Conservation (phyloP, 495 filamentous ascomycete species). For the Aspergillus ostianus region DNA sequence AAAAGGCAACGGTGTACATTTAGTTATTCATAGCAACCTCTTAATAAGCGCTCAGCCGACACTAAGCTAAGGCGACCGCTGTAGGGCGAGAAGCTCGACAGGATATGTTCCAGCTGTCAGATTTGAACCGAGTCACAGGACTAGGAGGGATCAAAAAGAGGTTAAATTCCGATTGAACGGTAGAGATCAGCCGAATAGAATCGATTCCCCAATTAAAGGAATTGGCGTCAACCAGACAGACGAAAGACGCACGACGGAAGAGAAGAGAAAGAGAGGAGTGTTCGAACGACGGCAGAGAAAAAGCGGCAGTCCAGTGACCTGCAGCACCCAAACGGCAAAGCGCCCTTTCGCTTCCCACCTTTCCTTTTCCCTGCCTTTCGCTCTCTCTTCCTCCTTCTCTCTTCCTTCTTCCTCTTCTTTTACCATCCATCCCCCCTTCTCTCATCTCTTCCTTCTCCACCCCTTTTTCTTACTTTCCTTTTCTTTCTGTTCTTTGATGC, state of each 20-base stretch:
- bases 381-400: conserved; percentile 9
- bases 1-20: conserved; percentile 2
- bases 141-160: neutral
- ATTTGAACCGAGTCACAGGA: neutral
- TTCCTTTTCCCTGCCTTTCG: conserved; percentile 13
- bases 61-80: conserved; percentile 3
- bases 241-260: neutral
- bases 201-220: neutral
- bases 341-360: conserved; percentile 14
- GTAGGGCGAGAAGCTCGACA: conserved; percentile 2
- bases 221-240: neutral
- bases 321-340: conserved; percentile 8
- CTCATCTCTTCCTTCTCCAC: conserved; percentile 8
- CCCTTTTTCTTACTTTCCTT: conserved; percentile 17
- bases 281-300: neutral
- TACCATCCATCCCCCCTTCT: conserved; percentile 6
- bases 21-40: conserved; percentile 5
- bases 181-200: neutral
- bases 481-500: conserved; percentile 30
- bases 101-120: neutral
- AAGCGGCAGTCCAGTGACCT: conserved; percentile 10
- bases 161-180: no score
- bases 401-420: conserved; percentile 10
- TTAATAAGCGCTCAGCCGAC: conserved; percentile 5
- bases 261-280: neutral